These are phyloP conservation scores for Diaporthe citrichinensis DNA, from an alignment of 2,329 filamentous ascomycete species.

Conservation along the genomic window DNA sequence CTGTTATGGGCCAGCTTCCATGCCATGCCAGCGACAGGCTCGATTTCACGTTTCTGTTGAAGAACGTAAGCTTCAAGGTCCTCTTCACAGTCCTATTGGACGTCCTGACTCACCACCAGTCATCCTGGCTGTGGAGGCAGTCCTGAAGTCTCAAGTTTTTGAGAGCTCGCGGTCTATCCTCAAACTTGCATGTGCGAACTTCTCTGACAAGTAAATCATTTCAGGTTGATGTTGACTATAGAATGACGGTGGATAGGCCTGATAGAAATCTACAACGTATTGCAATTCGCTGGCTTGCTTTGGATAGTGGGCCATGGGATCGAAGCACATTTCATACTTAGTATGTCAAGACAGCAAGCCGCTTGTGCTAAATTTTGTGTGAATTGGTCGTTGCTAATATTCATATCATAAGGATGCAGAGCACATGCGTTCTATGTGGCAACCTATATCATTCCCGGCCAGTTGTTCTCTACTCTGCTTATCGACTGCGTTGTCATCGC, in stretches of 20 bases:
- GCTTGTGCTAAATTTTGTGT: neutral
- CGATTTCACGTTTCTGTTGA: constrained; percentile 47
- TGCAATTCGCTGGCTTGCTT: constrained; percentile 1
- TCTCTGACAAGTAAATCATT: neutral
- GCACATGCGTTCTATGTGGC: no score
- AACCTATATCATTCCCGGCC: no score
- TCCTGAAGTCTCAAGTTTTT: neutral
- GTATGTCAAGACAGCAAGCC: constrained; percentile 26
- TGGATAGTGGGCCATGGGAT: neutral
- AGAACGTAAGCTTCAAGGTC: constrained; percentile 45
- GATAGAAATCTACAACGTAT: neutral
- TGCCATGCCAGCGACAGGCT: constrained; percentile 34
- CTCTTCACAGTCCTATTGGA: constrained; percentile 43
- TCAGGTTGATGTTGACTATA: neutral
- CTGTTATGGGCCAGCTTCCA: neutral
- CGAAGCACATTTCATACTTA: neutral
- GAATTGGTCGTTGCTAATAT: neutral
- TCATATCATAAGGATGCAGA: neutral
- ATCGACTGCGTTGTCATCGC: neutral
- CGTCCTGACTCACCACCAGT: constrained; percentile 9
- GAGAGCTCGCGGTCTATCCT: neutral
- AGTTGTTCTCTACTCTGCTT: constrained; percentile 34
- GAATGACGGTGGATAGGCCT: neutral
- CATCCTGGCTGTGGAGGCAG: constrained; percentile 2
- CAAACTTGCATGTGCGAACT: neutral